Evolutionary conservation across 2,329 filamentous ascomycete species (phyloP), one percentile per base, ranked within the genome.

Genomic region (Fusarium anguioides): DNA sequence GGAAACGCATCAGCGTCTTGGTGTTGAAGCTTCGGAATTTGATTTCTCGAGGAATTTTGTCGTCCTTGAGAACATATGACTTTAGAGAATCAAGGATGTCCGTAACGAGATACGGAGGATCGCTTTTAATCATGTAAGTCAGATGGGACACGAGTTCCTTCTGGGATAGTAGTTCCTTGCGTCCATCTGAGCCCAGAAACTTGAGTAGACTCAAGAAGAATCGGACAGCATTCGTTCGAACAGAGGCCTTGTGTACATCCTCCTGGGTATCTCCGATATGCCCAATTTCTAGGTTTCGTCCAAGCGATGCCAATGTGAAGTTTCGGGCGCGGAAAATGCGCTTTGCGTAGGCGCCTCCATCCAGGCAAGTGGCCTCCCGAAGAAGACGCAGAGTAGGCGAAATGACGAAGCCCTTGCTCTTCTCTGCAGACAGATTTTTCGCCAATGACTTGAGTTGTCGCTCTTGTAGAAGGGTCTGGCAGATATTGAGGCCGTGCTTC

Each of bases 351-450:
- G 88, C 87, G 15, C 96, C 96, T 17, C 94, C 94, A 77, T 98
- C 94, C 66, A 97, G 91, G 53, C 85, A 89, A 17, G 93, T 87
- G n/a, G 94, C 85, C 79, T 99, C 95, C 49, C 90, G 92, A 60
- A 99, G 84, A 49, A 99, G 81, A 56, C 95, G 89, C 59, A 99
- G 81, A 23, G 92, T 94, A 1, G 96, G 95, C 4, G 93, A 96
- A 62, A 97, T 94, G 59, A 98, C 82, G 77, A 92, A 93, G 36
- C 94, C 93, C 75, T 96, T 97, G 45, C 88, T 86, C 77, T 93
- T 94, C 23, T 92, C 90, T 0, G 92, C 88, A 5, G 92, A 90
- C 18, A 98, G 80, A 60, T 93, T 93, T 60, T 90, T 89, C 29
- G 92, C 89, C 23, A 98, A 81, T 5, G 97, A 86, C 70, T 94